Conservation (phyloP, 2,329 filamentous ascomycete species). For the Colletotrichum limetticola region DNA sequence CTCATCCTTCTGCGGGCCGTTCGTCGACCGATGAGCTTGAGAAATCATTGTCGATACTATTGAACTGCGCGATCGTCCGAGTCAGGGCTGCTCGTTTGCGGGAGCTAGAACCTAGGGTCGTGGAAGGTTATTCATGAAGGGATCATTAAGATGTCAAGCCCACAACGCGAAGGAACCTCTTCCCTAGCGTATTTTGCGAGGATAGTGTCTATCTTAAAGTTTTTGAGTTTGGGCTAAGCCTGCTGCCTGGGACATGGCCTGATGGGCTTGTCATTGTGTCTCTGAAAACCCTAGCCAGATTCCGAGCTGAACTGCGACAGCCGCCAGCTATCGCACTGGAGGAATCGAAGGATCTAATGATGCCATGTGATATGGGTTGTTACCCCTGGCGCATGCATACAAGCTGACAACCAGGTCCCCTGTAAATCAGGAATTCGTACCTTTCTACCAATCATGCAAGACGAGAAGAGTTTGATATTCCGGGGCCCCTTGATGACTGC, state of each 20-base stretch:
- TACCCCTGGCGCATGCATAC: not conserved
- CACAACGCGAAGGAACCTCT: not conserved
- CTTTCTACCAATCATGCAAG: not conserved
- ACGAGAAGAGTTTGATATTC: not conserved
- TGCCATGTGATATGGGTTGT: not conserved
- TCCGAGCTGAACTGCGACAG: not conserved
- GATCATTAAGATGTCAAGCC: not conserved
- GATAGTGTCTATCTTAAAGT: not conserved
- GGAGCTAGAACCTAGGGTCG: not conserved
- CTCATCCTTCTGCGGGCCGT: not conserved
- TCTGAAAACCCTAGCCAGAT: not conserved
- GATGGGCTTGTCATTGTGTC: not conserved
- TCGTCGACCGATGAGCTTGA: not conserved
- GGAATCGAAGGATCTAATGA: not conserved
- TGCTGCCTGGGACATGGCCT: not conserved
- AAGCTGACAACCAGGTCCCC: not conserved
- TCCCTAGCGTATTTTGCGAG: not conserved
- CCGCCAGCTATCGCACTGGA: not conserved
- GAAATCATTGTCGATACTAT: not conserved
- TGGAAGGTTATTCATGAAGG: not conserved
- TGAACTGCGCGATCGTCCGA: not conserved
- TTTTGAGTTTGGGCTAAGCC: not conserved
- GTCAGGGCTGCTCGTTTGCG: not conserved
- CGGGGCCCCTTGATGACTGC: not conserved
- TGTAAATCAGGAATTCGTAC: not conserved